A percentile compares a stretch with the other conserved stretches of the same genome.
Conservation (phyloP, 75 land plant species). For the Isoetes taiwanensis region DNA sequence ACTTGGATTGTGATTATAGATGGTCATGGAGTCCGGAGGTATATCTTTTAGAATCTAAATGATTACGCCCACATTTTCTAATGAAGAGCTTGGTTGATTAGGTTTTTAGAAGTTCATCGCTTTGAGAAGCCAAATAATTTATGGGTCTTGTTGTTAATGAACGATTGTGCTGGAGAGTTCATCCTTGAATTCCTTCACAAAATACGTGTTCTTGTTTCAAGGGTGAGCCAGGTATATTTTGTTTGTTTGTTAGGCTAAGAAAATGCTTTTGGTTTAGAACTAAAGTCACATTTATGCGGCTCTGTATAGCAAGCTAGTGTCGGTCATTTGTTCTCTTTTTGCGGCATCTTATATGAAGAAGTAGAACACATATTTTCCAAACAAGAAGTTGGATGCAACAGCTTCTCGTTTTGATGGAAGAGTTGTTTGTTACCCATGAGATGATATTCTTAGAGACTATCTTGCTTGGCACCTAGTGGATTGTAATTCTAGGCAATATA, state of each 20-base stretch:
- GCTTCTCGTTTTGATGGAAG: slow-evolving; percentile 88
- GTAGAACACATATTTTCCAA: slow-evolving; percentile 69
- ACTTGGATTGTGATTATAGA: slow-evolving; percentile 64
- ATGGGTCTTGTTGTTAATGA: slow-evolving; percentile 63
- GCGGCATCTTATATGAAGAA: slow-evolving; percentile 62
- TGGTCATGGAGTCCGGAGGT: slow-evolving; percentile 64
- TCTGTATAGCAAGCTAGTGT: slow-evolving; percentile 65
- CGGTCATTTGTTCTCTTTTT: slow-evolving; percentile 65
- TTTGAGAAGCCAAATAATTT: slow-evolving; percentile 84
- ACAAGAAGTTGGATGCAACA: slow-evolving; percentile 46
- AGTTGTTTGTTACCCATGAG: slow-evolving; percentile 67
- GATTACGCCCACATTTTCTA: too few species aligned
- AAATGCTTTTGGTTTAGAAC: too few species aligned
- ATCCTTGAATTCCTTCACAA: slow-evolving; percentile 61
- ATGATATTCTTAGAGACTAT: slow-evolving; percentile 55
- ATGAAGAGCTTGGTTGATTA: too few species aligned
- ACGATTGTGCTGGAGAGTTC: slow-evolving; percentile 47
- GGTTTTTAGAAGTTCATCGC: slow-evolving; percentile 55
- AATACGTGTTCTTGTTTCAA: slow-evolving; percentile 55
- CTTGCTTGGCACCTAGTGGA: slow-evolving; percentile 96
- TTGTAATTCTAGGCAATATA: too few species aligned
- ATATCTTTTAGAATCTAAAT: too few species aligned
- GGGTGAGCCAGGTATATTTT: slow-evolving; percentile 51
- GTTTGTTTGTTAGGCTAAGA: not conserved
- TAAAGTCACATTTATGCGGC: slow-evolving; percentile 4